These are phyloP conservation scores for Lentinula aciculospora DNA, from an alignment of 768 basidiomycete genomes.

Conservation along the genomic window DNA sequence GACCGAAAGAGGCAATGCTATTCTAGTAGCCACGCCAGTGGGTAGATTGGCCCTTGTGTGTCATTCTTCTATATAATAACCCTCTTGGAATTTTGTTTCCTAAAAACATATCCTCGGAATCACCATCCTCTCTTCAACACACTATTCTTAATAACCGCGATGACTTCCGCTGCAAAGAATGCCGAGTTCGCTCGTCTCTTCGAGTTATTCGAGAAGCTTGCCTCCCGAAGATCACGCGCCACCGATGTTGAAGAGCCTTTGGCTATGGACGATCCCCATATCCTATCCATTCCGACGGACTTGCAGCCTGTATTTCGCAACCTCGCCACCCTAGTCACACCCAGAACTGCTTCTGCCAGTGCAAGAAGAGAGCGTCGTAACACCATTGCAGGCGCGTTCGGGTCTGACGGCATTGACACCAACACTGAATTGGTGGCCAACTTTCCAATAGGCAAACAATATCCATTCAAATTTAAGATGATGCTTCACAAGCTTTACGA, in stretches of 20 bases:
- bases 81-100: background rate
- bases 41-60: background rate
- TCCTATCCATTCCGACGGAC: constrained; percentile 29
- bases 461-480: constrained; percentile 59
- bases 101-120: background rate
- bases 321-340: constrained; percentile 16
- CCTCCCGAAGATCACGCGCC: constrained; percentile 32
- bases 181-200: constrained; percentile 52
- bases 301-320: constrained; percentile 24
- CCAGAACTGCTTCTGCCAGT: background rate
- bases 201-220: constrained; percentile 47
- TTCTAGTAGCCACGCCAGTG: background rate
- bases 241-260: constrained; percentile 10
- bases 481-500: constrained; percentile 66
- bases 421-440: constrained; percentile 25
- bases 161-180: constrained; percentile 24
- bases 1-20: background rate
- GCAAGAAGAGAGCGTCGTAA: constrained; percentile 15
- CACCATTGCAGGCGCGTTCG: constrained; percentile 10
- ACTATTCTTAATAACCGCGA: background rate
- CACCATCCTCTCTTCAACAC: background rate
- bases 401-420: constrained; percentile 14
- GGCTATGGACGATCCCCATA: constrained; percentile 20
- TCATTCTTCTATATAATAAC: background rate
- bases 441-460: constrained; percentile 41